Percentiles rank a stretch among this genome's conserved stretches.
Evolutionary conservation across 2,329 filamentous ascomycete genomes (phyloP).

Genomic region (Curvularia verruculosa): DNA sequence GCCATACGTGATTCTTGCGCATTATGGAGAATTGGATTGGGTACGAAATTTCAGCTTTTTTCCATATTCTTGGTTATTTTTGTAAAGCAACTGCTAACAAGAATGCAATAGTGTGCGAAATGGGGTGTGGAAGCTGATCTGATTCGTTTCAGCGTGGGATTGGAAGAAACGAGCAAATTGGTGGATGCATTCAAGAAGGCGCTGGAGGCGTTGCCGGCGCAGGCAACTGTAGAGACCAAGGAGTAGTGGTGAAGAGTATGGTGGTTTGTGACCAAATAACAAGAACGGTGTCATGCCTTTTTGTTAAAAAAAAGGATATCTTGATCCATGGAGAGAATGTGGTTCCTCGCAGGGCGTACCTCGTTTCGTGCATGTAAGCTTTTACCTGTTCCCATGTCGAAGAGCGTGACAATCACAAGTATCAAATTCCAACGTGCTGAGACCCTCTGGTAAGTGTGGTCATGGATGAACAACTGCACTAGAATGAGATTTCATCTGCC

Average conservation of each 20-base stretch:
- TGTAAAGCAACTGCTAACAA: slow-evolving; percentile 5
- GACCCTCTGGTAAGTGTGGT: not conserved
- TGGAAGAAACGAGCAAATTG: slow-evolving; percentile 77
- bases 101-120: slow-evolving; percentile 62
- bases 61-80: not conserved
- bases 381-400: not conserved
- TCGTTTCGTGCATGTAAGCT: not conserved
- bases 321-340: not conserved
- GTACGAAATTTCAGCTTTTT: slow-evolving; percentile 49
- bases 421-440: not conserved
- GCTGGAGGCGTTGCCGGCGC: slow-evolving; percentile 61
- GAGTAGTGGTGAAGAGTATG: not conserved
- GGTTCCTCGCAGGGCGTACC: not conserved
- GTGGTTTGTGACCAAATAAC: not conserved
- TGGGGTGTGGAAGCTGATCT: slow-evolving; percentile 83
- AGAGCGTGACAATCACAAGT: not conserved
- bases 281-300: no score
- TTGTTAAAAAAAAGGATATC: not conserved
- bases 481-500: not conserved
- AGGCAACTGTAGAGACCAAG: not conserved
- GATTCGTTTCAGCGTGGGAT: slow-evolving; percentile 84
- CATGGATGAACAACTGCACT: not conserved
- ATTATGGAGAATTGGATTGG: slow-evolving; percentile 94
- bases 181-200: slow-evolving; percentile 69
- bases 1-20: slow-evolving; percentile 89